A percentile compares a stretch with the other conserved stretches of the same genome.
phyloP scores from a whole-genome alignment of 495 filamentous ascomycete species.

The Talaromyces proteolyticus region DNA sequence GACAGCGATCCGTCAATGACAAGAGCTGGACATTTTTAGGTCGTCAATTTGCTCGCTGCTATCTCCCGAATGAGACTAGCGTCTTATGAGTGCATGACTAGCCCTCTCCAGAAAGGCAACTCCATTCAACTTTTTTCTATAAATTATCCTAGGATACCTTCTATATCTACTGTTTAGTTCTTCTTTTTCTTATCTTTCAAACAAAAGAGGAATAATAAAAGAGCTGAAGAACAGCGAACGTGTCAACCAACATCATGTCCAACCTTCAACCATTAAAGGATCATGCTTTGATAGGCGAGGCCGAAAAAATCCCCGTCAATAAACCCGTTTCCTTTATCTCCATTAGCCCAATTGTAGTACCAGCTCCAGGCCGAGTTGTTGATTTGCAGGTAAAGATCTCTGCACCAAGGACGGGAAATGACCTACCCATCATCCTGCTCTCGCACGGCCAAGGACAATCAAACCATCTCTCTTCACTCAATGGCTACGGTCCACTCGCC shows the following conservation, averaged over 20 bases:
- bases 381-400: neutral
- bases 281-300: constrained; percentile 31
- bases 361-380: neutral
- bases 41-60: too few relatives aligned
- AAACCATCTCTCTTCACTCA: constrained; percentile 34
- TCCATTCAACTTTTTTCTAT: too few relatives aligned
- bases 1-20: too few relatives aligned
- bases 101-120: too few relatives aligned
- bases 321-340: constrained; percentile 25
- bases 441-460: constrained; percentile 35
- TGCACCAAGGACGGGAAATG: constrained; percentile 11
- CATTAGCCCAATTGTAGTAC: constrained; percentile 29
- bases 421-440: constrained; percentile 36
- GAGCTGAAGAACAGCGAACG: neutral
- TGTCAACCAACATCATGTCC: neutral
- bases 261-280: constrained; percentile 9
- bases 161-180: too few relatives aligned
- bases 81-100: too few relatives aligned
- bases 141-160: too few relatives aligned
- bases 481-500: constrained; percentile 35
- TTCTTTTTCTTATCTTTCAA: too few relatives aligned
- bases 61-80: too few relatives aligned
- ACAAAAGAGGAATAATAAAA: neutral
- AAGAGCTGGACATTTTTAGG: too few relatives aligned
- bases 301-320: constrained; percentile 27